phyloP scores from a whole-genome alignment of 495 filamentous ascomycete genomes.

The Penicillium psychrofluorescens region DNA sequence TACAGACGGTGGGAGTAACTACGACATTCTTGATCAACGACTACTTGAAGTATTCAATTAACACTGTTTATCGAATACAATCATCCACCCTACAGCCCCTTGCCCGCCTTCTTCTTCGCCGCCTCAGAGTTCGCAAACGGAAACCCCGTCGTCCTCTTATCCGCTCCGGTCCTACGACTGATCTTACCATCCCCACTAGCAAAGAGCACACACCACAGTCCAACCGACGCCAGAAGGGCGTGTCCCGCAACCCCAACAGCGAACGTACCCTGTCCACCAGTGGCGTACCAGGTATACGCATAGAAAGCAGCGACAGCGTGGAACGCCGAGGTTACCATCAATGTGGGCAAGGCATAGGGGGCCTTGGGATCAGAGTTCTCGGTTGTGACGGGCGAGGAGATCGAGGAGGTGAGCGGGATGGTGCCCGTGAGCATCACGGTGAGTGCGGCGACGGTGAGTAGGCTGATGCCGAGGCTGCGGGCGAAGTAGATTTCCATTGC shows the following conservation, averaged over 20 bases:
- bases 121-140: conserved; percentile 55
- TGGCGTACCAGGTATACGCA: conserved; percentile 56
- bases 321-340: conserved; percentile 59
- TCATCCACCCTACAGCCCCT: conserved; percentile 19
- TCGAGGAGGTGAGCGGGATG: conserved; percentile 56
- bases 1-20: no score
- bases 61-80: neutral
- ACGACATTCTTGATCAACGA: no score
- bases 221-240: conserved; percentile 49
- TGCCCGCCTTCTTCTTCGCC: conserved; percentile 47
- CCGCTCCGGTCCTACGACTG: conserved; percentile 63
- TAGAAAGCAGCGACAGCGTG: conserved; percentile 60
- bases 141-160: conserved; percentile 72
- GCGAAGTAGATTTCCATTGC: conserved; percentile 70
- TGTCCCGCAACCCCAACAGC: conserved; percentile 45
- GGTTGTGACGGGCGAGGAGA: conserved; percentile 32
- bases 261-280: conserved; percentile 46
- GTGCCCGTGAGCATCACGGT: conserved; percentile 65
- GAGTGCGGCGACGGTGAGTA: conserved; percentile 59
- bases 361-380: conserved; percentile 49
- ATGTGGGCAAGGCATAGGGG: conserved; percentile 61
- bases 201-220: conserved; percentile 71
- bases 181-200: conserved; percentile 56
- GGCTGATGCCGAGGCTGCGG: conserved; percentile 57
- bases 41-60: no score